Evolutionary conservation across 306 rosid species (phyloP).

Genomic region (Pachyrhizus erosus): DNA sequence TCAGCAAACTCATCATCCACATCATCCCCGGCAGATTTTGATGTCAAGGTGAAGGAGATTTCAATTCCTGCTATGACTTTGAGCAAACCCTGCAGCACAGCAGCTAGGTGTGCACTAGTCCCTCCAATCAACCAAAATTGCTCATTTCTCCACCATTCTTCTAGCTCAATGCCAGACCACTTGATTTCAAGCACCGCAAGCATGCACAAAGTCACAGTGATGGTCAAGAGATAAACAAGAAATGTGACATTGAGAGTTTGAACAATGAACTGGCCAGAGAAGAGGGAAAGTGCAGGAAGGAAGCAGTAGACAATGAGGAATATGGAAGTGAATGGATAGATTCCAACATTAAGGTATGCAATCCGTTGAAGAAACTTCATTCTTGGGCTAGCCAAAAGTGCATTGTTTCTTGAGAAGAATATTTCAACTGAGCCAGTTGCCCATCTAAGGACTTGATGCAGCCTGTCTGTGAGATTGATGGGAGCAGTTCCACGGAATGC

Average conservation of each 20-base stretch:
- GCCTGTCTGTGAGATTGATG: slow-evolving; percentile 89
- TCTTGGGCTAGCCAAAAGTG: slow-evolving; percentile 78
- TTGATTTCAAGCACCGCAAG: slow-evolving; percentile 91
- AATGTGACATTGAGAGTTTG: slow-evolving; percentile 85
- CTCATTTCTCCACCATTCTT: slow-evolving; percentile 99
- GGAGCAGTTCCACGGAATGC: slow-evolving; percentile 99
- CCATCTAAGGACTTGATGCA: slow-evolving; percentile 97
- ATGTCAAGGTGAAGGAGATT: slow-evolving; percentile 91
- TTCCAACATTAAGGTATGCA: slow-evolving; percentile 96
- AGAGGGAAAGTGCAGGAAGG: slow-evolving; percentile 95
- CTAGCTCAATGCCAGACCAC: slow-evolving; percentile 95
- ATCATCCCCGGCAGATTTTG: slow-evolving; percentile 90
- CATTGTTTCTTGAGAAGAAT: slow-evolving; percentile 96
- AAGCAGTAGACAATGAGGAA: slow-evolving; percentile 96
- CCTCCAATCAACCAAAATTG: slow-evolving; percentile 99
- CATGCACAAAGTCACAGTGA: slow-evolving; percentile 76
- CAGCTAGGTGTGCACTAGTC: slow-evolving; percentile 96
- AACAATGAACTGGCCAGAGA: slow-evolving; percentile 96
- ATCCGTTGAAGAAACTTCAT: slow-evolving; percentile 88
- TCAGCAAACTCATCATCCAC: slow-evolving; percentile 88
- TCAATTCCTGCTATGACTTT: slow-evolving; percentile 95
- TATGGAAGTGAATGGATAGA: slow-evolving; percentile 93
- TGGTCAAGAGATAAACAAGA: slow-evolving; percentile 75
- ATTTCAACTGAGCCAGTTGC: slow-evolving; percentile 98
- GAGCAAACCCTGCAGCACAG: slow-evolving; percentile 89